Evolutionary conservation across 148 eudicot species (phyloP).

Genomic region (Rhododendron ferrugineum): DNA sequence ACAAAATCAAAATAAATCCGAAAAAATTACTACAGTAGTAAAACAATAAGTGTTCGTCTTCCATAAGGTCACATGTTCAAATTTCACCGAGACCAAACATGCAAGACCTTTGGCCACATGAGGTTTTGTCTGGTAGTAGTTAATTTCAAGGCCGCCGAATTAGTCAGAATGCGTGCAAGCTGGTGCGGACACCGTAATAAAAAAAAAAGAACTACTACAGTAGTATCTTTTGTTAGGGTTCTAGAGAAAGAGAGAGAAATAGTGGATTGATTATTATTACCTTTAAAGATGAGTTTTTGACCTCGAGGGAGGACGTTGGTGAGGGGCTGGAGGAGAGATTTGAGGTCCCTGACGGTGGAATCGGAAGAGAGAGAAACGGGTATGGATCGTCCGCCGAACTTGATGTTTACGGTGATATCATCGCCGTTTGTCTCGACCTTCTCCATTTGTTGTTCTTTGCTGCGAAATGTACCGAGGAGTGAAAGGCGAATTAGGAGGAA

Average conservation of each 20-base stretch:
- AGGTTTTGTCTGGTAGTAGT: too few relatives aligned
- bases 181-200: too few relatives aligned
- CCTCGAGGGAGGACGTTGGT: conserved; percentile 98
- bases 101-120: too few relatives aligned
- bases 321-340: conserved; percentile 54
- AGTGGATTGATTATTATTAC: conserved; percentile 10
- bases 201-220: too few relatives aligned
- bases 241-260: neutral
- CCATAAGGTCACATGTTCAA: too few relatives aligned
- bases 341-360: conserved; percentile 57
- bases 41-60: too few relatives aligned
- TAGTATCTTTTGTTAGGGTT: neutral
- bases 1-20: neutral
- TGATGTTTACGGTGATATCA: conserved; percentile 42
- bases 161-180: too few relatives aligned
- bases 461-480: neutral
- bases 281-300: conserved; percentile 85
- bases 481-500: neutral
- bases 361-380: conserved; percentile 26
- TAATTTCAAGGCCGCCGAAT: too few relatives aligned
- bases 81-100: too few relatives aligned
- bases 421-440: conserved; percentile 15
- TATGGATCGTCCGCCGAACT: conserved; percentile 65
- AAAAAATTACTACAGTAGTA: neutral
- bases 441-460: conserved; percentile 7